phyloP scores from a whole-genome alignment of 2,329 filamentous ascomycete genomes.

The Xylariomycetidae sp. region DNA sequence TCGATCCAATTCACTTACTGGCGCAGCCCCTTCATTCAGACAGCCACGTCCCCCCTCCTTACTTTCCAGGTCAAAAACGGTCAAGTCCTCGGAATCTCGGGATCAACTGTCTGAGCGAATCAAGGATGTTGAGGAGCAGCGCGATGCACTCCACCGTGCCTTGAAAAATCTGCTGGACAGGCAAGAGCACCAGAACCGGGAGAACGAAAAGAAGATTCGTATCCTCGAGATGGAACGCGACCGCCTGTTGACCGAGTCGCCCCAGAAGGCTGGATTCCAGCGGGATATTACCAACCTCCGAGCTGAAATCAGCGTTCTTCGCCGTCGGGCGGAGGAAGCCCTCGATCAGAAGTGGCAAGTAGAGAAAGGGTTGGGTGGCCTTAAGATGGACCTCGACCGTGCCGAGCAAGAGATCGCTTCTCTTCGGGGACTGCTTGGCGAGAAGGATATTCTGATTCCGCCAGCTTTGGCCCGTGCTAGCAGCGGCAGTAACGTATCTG shows the following conservation, averaged over 20 bases:
- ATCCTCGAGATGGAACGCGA: slow-evolving; percentile 74
- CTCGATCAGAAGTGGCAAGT: slow-evolving; percentile 95
- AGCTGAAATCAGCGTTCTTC: slow-evolving; percentile 76
- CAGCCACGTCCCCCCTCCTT: slow-evolving; percentile 33
- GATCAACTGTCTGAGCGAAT: slow-evolving; percentile 71
- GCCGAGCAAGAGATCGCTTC: slow-evolving; percentile 87
- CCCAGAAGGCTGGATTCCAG: slow-evolving; percentile 73
- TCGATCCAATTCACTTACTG: slow-evolving; percentile 34
- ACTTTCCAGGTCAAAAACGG: slow-evolving; percentile 55
- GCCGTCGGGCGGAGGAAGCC: slow-evolving; percentile 85
- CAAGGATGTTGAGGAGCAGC: slow-evolving; percentile 89
- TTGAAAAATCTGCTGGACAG: slow-evolving; percentile 79
- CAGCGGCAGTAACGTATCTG: slow-evolving; percentile 32
- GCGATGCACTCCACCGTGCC: slow-evolving; percentile 84
- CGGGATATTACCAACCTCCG: slow-evolving; percentile 74
- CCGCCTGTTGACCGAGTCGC: slow-evolving; percentile 61
- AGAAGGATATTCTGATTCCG: slow-evolving; percentile 75
- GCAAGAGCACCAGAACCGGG: slow-evolving; percentile 76
- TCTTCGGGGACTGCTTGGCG: slow-evolving; percentile 70
- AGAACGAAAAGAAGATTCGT: slow-evolving; percentile 75
- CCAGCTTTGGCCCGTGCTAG: slow-evolving; percentile 47
- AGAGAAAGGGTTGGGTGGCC: slow-evolving; percentile 77
- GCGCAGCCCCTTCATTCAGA: slow-evolving; percentile 43
- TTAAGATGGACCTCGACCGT: slow-evolving; percentile 95
- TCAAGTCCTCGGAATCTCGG: slow-evolving; percentile 53